Conservation (phyloP, 768 basidiomycete genomes). For the Termitomyces sp. region DNA sequence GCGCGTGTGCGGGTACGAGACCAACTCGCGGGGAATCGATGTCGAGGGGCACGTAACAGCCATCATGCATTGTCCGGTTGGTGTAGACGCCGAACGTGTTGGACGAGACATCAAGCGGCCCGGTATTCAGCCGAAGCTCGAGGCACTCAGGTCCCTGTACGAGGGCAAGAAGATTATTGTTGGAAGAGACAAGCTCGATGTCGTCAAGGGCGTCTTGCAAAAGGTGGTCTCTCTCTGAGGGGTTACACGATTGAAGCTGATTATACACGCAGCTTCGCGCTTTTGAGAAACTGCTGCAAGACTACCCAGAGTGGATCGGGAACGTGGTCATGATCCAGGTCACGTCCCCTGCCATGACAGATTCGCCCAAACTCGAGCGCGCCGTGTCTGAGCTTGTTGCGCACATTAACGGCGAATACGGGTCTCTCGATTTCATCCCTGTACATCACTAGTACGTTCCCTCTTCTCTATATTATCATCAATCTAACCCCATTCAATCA, state of each 20-base stretch:
- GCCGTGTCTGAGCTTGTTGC: constrained; percentile 92
- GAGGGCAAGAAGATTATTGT: constrained; percentile 98
- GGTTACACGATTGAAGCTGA: not conserved
- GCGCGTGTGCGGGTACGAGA: constrained; percentile 94
- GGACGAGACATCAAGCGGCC: constrained; percentile 72
- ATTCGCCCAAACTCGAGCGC: constrained; percentile 90
- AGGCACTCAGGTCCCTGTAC: constrained; percentile 78
- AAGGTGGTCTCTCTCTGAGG: constrained; percentile 53
- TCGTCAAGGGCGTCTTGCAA: constrained; percentile 97
- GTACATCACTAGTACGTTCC: constrained; percentile 91
- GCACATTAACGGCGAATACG: constrained; percentile 94
- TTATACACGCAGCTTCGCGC: constrained; percentile 64
- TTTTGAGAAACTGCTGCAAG: constrained; percentile 88
- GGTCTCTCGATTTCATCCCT: constrained; percentile 90
- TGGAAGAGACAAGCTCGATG: constrained; percentile 94
- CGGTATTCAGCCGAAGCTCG: constrained; percentile 87
- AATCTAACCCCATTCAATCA: constrained; percentile 20
- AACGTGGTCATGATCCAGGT: constrained; percentile 89
- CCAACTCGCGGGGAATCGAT: constrained; percentile 67
- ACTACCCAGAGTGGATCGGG: constrained; percentile 94
- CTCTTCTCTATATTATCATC: not conserved
- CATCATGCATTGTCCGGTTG: constrained; percentile 90
- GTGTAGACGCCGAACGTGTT: constrained; percentile 90
- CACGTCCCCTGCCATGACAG: constrained; percentile 87
- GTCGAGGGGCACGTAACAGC: constrained; percentile 80